These are phyloP conservation scores for Trichoderma afroharzianum DNA, from an alignment of 2,329 filamentous ascomycete species.

Conservation along the genomic window DNA sequence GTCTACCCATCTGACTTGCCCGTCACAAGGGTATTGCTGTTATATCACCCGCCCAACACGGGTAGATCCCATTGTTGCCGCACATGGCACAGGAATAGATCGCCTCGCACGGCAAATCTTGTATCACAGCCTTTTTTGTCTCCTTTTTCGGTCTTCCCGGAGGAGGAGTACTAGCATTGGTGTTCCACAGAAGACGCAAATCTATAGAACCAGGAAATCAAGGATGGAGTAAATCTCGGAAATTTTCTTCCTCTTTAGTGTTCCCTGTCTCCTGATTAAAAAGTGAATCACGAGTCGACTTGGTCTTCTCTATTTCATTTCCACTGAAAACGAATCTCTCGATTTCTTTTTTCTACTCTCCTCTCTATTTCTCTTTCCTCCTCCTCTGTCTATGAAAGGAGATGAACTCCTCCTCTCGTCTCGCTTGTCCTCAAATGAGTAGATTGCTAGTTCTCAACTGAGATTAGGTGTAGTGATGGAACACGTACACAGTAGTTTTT, in stretches of 20 bases:
- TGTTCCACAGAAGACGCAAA: neutral
- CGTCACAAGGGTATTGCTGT: neutral
- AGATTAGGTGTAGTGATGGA: neutral
- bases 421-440: neutral
- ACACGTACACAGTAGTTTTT: neutral
- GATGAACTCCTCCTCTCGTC: neutral
- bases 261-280: neutral
- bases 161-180: neutral
- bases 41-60: neutral
- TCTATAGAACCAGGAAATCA: neutral
- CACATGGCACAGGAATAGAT: neutral
- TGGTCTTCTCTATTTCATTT: neutral
- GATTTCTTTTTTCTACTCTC: neutral
- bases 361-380: neutral
- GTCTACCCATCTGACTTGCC: neutral
- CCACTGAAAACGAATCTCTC: too few relatives aligned
- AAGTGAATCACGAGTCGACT: neutral
- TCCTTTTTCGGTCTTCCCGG: neutral
- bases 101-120: neutral
- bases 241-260: neutral
- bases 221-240: neutral
- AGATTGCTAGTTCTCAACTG: neutral
- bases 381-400: neutral
- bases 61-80: neutral
- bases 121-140: neutral